These are phyloP conservation scores for Microdochium paspali DNA, from an alignment of 2,329 filamentous ascomycete genomes.

Conservation along the genomic window DNA sequence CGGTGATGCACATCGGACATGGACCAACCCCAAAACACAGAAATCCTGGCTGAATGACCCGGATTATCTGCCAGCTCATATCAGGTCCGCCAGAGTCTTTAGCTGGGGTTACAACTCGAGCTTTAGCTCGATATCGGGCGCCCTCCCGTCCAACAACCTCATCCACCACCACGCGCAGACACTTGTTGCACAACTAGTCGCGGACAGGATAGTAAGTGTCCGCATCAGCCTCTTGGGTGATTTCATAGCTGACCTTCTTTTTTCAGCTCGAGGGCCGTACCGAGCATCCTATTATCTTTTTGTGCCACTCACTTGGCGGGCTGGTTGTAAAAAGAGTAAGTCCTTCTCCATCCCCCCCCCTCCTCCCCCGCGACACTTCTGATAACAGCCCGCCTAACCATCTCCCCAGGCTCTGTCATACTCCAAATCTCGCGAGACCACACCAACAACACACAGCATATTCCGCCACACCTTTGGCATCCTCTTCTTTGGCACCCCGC, in stretches of 20 bases:
- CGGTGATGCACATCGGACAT: constrained; percentile 25
- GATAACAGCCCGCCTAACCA: too few species aligned
- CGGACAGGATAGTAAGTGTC: constrained; percentile 18
- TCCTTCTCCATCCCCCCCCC: neutral
- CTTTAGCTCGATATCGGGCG: constrained; percentile 6
- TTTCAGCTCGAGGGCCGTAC: constrained; percentile 17
- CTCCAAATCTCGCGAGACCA: constrained; percentile 16
- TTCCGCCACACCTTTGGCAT: constrained; percentile 24
- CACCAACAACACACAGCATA: constrained; percentile 21
- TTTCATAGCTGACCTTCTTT: too few species aligned
- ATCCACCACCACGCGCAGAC: constrained; percentile 25
- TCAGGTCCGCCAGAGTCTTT: constrained; percentile 17
- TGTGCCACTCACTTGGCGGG: constrained; percentile 29
- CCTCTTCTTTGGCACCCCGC: constrained; percentile 26
- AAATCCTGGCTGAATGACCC: constrained; percentile 25
- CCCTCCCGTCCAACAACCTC: constrained; percentile 8
- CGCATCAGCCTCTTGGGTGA: neutral
- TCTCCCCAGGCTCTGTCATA: constrained; percentile 21
- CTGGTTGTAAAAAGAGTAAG: constrained; percentile 28
- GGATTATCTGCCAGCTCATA: constrained; percentile 21
- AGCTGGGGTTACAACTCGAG: constrained; percentile 20
- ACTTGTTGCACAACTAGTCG: constrained; percentile 19
- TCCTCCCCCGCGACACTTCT: neutral
- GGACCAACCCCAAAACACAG: constrained; percentile 19
- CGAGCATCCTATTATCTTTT: constrained; percentile 26